These are phyloP conservation scores for Penstemon newberryi DNA, from an alignment of 257 asterid species.

Conservation along the genomic window DNA sequence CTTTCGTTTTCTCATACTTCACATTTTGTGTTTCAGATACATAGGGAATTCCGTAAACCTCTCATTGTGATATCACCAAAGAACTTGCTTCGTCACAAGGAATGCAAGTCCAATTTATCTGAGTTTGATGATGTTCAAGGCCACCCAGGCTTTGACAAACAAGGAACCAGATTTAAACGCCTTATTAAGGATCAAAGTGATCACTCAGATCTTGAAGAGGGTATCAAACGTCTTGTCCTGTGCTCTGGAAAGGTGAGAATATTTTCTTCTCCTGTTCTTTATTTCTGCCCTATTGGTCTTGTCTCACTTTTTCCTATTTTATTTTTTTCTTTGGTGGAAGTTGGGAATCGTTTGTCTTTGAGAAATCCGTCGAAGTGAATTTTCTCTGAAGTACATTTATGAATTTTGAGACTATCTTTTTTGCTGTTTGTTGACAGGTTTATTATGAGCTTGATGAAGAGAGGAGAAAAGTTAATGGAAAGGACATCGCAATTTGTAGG, in stretches of 20 bases:
- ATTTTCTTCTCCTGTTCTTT: conserved; percentile 4
- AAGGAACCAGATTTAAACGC: conserved; percentile 96
- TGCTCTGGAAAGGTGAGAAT: conserved; percentile 88
- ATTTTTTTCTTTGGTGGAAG: not conserved
- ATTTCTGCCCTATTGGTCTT: not conserved
- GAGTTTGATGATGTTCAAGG: conserved; percentile 96
- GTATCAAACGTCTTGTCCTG: conserved; percentile 75
- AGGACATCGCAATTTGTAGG: conserved; percentile 85
- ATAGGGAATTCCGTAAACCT: conserved; percentile 94
- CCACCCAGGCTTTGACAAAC: conserved; percentile 96
- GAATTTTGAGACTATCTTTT: not conserved
- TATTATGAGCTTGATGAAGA: conserved; percentile 86
- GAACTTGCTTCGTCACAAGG: conserved; percentile 91
- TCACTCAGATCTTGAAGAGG: conserved; percentile 83
- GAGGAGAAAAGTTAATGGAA: conserved; percentile 64
- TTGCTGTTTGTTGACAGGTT: conserved; percentile 44
- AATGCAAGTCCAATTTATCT: conserved; percentile 81
- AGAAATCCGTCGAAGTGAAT: not conserved
- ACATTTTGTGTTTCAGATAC: conserved; percentile 49
- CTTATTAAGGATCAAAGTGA: conserved; percentile 81
- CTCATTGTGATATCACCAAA: conserved; percentile 94
- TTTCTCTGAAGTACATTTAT: not conserved
- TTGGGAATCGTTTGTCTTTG: conserved; percentile 4
- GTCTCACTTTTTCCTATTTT: not conserved
- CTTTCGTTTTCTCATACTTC: conserved; percentile 29